Evolutionary conservation across 805 yeast genomes (phyloP).

Genomic region (Metschnikowia cerradonensis): DNA sequence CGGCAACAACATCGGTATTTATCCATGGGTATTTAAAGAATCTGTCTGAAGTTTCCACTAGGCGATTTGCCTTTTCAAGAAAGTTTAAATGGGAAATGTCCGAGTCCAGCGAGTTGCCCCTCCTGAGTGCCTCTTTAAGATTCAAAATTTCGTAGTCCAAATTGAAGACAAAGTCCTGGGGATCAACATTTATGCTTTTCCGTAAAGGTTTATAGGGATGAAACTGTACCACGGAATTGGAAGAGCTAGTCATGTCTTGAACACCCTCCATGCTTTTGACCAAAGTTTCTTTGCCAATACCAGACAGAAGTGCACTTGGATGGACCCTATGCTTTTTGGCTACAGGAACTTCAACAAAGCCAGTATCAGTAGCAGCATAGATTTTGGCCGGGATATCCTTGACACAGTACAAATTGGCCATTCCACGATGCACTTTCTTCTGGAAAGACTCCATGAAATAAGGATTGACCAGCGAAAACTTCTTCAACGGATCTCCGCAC

Average conservation of each 20-base stretch:
- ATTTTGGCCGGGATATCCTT: conserved; percentile 27
- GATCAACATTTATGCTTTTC: conserved; percentile 16
- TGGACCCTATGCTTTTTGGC: conserved; percentile 24
- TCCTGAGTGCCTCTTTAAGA: conserved; percentile 18
- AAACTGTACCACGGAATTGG: neutral
- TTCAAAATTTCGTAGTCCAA: conserved; percentile 25
- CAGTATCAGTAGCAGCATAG: conserved; percentile 23
- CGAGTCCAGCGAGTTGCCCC: conserved; percentile 12
- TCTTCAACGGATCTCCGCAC: conserved; percentile 21
- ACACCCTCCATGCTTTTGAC: conserved; percentile 7
- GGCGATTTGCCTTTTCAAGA: conserved; percentile 22
- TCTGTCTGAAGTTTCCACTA: conserved; percentile 24
- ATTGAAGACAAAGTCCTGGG: conserved; percentile 29
- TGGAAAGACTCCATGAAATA: conserved; percentile 32
- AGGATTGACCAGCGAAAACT: conserved; percentile 28
- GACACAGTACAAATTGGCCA: conserved; percentile 32
- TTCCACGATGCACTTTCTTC: conserved; percentile 30
- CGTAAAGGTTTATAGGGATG: conserved; percentile 8
- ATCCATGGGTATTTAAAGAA: conserved; percentile 42
- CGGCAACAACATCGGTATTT: conserved; percentile 30
- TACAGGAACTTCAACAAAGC: conserved; percentile 28
- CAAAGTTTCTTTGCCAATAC: conserved; percentile 3
- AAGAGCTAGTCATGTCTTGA: neutral
- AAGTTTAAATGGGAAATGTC: conserved; percentile 28
- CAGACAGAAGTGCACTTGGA: neutral